Evolutionary conservation across 257 asterid genomes (phyloP).

Genomic region (Solanum habrochaites): DNA sequence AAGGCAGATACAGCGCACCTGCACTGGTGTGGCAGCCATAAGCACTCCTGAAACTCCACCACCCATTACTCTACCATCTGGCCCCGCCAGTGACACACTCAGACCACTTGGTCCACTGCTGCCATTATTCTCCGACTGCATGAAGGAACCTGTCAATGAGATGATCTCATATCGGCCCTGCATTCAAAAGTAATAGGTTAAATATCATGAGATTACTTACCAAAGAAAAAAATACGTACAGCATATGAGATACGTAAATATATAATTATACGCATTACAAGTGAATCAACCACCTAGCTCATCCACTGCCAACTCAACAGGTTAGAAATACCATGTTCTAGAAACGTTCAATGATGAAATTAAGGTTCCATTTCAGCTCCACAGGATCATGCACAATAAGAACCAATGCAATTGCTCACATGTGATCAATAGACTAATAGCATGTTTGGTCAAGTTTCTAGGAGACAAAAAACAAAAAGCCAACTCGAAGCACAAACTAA

Average conservation of each 20-base stretch:
- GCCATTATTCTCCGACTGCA: slow-evolving; percentile 46
- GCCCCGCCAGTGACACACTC: slow-evolving; percentile 70
- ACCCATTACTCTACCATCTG: slow-evolving; percentile 76
- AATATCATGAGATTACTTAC: background rate
- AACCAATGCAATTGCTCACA: background rate
- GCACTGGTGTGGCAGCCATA: slow-evolving; percentile 72
- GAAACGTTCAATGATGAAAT: background rate
- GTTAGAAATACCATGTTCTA: background rate
- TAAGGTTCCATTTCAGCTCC: background rate
- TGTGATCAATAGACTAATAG: background rate
- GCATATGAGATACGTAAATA: background rate
- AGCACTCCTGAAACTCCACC: slow-evolving; percentile 88
- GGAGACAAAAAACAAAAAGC: background rate
- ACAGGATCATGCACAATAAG: background rate
- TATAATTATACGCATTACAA: background rate
- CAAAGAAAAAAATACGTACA: background rate
- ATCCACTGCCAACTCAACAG: background rate
- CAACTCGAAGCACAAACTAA: background rate
- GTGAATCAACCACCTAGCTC: background rate
- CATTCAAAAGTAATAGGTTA: background rate
- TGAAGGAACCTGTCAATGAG: slow-evolving; percentile 67
- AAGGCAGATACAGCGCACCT: slow-evolving; percentile 24
- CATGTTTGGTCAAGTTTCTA: background rate
- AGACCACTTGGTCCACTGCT: slow-evolving; percentile 38
- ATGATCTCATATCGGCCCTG: slow-evolving; percentile 90